These are phyloP conservation scores for Sanghuangporus sanghuang DNA, from an alignment of 1,284 basidiomycete species.

Conservation along the genomic window DNA sequence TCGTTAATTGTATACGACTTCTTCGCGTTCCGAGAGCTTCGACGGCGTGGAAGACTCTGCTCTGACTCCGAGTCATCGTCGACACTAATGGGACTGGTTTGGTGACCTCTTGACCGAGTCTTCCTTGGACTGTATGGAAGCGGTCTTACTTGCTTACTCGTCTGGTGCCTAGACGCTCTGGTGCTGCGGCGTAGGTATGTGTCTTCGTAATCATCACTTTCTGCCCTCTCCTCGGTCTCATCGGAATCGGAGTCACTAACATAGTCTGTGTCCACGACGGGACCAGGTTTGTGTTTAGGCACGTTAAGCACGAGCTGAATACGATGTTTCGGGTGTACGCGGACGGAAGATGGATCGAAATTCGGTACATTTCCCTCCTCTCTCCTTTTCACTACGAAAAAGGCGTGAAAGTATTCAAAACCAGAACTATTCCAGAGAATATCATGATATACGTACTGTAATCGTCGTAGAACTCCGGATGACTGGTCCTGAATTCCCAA, in stretches of 20 bases:
- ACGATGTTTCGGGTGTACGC: constrained; percentile 59
- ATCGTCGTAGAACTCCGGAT: constrained; percentile 43
- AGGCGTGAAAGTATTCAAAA: constrained; percentile 8
- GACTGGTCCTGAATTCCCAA: constrained; percentile 38
- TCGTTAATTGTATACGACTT: constrained; percentile 1
- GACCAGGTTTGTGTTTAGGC: neutral
- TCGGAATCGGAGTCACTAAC: constrained; percentile 25
- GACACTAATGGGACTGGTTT: too few relatives aligned
- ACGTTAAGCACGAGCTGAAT: constrained; percentile 21
- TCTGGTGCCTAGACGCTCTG: constrained; percentile 10
- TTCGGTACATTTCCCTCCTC: constrained; percentile 33
- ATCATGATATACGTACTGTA: constrained; percentile 43
- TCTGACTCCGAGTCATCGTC: constrained; percentile 9
- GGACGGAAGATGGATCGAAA: constrained; percentile 58
- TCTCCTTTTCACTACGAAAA: constrained; percentile 38
- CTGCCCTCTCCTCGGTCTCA: constrained; percentile 27
- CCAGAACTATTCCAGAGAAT: neutral
- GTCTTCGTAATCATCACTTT: constrained; percentile 15
- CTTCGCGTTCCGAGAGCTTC: constrained; percentile 5
- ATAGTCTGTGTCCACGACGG: constrained; percentile 8
- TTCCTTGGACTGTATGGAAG: constrained; percentile 64
- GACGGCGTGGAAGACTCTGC: neutral
- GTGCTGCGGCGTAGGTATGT: neutral
- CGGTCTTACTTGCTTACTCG: constrained; percentile 10
- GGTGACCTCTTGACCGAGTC: constrained; percentile 18